Conservation (phyloP, 192 early-diverging fungal genomes). For the Dimargaris cristalligena region DNA sequence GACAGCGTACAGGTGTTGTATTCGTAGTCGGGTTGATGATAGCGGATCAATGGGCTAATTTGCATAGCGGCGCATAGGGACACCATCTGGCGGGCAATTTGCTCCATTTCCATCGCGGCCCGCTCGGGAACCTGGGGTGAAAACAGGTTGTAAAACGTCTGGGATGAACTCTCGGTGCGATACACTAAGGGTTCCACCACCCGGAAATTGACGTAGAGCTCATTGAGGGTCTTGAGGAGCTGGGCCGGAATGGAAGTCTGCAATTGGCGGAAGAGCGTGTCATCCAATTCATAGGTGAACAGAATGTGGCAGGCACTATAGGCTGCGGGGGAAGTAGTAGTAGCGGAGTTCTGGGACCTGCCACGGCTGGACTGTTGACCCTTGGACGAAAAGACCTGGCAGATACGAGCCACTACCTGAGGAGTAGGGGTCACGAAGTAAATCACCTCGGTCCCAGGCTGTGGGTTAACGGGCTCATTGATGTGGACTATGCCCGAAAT, state of each 20-base stretch:
- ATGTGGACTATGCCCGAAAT: slow-evolving; percentile 8
- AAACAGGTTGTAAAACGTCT: slow-evolving; percentile 30
- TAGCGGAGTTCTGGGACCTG: slow-evolving; percentile 1
- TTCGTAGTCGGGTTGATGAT: slow-evolving; percentile 63
- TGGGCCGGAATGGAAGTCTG: slow-evolving; percentile 19
- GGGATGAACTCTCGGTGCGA: slow-evolving; percentile 21
- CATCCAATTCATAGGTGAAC: slow-evolving; percentile 30
- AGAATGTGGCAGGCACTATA: slow-evolving; percentile 26
- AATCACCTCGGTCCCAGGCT: slow-evolving; percentile 22
- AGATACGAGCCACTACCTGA: slow-evolving; percentile 21
- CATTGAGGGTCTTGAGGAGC: slow-evolving; percentile 26
- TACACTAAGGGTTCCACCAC: slow-evolving; percentile 21
- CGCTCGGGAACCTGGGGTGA: slow-evolving; percentile 24
- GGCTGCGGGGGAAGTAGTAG: slow-evolving; percentile 15
- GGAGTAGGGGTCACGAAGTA: slow-evolving; percentile 31
- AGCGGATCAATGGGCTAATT: slow-evolving; percentile 85
- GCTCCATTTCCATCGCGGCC: slow-evolving; percentile 28
- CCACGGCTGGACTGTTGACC: slow-evolving; percentile 1
- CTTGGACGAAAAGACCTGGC: slow-evolving; percentile 17
- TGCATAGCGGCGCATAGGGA: slow-evolving; percentile 77
- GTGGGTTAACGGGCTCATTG: not conserved
- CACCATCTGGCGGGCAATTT: slow-evolving; percentile 47
- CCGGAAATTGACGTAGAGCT: slow-evolving; percentile 32
- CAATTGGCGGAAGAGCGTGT: slow-evolving; percentile 20
- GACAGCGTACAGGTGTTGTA: slow-evolving; percentile 48